A percentile compares a stretch with the other conserved stretches of the same genome.
phyloP scores from a whole-genome alignment of 768 basidiomycete genomes.

The Symmetrospora coprosmae region DNA sequence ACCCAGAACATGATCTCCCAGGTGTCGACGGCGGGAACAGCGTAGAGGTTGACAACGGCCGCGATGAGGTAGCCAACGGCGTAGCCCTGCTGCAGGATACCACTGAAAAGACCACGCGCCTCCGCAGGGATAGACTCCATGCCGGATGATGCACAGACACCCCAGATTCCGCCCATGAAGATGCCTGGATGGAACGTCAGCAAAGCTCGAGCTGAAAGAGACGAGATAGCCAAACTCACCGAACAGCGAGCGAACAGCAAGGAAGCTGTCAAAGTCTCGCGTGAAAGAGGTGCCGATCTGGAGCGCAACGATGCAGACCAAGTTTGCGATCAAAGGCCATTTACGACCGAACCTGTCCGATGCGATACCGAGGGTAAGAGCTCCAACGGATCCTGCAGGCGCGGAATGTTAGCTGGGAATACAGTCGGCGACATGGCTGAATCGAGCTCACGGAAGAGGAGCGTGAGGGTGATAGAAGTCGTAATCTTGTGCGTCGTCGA shows the following conservation, averaged over 20 bases:
- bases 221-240: conserved; percentile 40
- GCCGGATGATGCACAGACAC: background rate
- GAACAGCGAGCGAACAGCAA: conserved; percentile 66
- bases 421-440: conserved; percentile 11
- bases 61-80: conserved; percentile 51
- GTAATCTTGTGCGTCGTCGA: conserved; percentile 38
- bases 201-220: conserved; percentile 40
- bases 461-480: conserved; percentile 73
- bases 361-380: conserved; percentile 61
- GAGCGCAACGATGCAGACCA: conserved; percentile 40
- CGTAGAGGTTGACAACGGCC: conserved; percentile 60
- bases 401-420: background rate
- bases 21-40: conserved; percentile 40
- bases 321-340: conserved; percentile 73
- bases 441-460: conserved; percentile 66
- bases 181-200: conserved; percentile 18
- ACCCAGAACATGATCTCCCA: conserved; percentile 80
- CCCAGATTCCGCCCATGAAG: conserved; percentile 28
- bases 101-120: conserved; percentile 67
- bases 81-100: conserved; percentile 63
- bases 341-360: conserved; percentile 83
- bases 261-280: conserved; percentile 59
- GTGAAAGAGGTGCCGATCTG: conserved; percentile 63
- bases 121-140: conserved; percentile 35
- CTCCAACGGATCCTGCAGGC: conserved; percentile 6